phyloP scores from a whole-genome alignment of 768 basidiomycete species.

The Paxillus involutus region DNA sequence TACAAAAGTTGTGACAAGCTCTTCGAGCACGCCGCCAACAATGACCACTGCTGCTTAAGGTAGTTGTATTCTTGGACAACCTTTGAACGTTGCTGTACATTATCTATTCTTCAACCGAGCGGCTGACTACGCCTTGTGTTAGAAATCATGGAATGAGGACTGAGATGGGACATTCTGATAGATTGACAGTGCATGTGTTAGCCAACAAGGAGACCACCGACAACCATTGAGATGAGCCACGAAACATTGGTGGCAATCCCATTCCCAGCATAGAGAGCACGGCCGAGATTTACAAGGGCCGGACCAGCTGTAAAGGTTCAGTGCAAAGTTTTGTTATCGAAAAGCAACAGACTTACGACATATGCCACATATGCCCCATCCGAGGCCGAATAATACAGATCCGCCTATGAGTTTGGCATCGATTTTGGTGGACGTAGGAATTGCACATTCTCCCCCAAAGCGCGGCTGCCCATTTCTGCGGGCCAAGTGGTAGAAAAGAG shows the following conservation, averaged over 20 bases:
- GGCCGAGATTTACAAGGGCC: constrained; percentile 60
- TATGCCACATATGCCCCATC: constrained; percentile 61
- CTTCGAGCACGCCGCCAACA: constrained; percentile 5
- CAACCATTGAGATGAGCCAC: constrained; percentile 40
- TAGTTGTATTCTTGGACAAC: constrained; percentile 2
- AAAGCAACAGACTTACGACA: constrained; percentile 48
- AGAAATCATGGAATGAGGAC: neutral
- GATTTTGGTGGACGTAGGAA: constrained; percentile 40
- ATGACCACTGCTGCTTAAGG: constrained; percentile 13
- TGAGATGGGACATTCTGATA: neutral
- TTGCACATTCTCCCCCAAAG: constrained; percentile 45
- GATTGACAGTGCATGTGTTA: neutral
- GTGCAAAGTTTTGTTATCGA: neutral
- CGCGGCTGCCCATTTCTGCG: constrained; percentile 33
- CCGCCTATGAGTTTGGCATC: constrained; percentile 49
- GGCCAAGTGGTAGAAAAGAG: constrained; percentile 43
- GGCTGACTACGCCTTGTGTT: neutral
- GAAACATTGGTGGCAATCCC: constrained; percentile 32
- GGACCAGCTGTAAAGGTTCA: constrained; percentile 51
- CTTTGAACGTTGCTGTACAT: neutral
- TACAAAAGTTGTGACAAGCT: constrained; percentile 31
- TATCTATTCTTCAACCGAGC: neutral
- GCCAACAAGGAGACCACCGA: constrained; percentile 19
- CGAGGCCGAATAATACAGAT: constrained; percentile 57
- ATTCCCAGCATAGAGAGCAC: constrained; percentile 39